Conservation (phyloP, 192 early-diverging fungal species). For the Backusella morwellensis region DNA sequence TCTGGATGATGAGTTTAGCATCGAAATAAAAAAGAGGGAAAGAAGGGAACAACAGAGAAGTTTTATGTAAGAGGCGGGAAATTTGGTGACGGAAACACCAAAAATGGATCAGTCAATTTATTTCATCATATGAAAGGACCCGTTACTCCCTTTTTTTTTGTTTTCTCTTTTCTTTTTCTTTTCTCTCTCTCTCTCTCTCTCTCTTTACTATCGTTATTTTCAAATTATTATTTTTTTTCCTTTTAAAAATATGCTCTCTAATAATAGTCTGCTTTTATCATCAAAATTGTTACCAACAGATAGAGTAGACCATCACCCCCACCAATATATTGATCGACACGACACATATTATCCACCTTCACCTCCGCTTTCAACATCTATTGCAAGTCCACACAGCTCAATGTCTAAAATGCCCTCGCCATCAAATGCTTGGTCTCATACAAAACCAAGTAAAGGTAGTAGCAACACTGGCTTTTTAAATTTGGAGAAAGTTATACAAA, state of each 20-base stretch:
- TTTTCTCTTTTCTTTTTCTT: not conserved
- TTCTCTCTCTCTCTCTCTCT: not conserved
- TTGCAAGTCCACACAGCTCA: not conserved
- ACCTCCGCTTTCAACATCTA: slow-evolving; percentile 5
- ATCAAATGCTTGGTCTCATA: not conserved
- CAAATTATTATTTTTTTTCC: not conserved
- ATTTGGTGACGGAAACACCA: slow-evolving; percentile 6
- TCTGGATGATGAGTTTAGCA: not conserved
- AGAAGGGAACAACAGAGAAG: not conserved
- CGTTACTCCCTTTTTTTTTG: slow-evolving; percentile 14
- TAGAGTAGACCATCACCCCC: not conserved
- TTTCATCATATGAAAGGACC: slow-evolving; percentile 13
- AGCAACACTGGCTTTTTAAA: slow-evolving; percentile 33
- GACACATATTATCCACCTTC: slow-evolving; percentile 16
- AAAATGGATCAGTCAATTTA: slow-evolving; percentile 5
- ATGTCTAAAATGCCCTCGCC: not conserved
- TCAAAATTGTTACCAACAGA: not conserved
- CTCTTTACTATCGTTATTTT: not conserved
- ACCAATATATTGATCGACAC: not conserved
- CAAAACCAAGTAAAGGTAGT: not conserved
- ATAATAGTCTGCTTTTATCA: slow-evolving; percentile 11
- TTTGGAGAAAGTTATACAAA: slow-evolving; percentile 48
- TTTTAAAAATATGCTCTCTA: slow-evolving; percentile 8
- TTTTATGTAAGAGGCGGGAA: slow-evolving; percentile 16
- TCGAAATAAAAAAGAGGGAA: not conserved